Conservation (phyloP, 352 stramenopile species). For the Globisporangium nunn region DNA sequence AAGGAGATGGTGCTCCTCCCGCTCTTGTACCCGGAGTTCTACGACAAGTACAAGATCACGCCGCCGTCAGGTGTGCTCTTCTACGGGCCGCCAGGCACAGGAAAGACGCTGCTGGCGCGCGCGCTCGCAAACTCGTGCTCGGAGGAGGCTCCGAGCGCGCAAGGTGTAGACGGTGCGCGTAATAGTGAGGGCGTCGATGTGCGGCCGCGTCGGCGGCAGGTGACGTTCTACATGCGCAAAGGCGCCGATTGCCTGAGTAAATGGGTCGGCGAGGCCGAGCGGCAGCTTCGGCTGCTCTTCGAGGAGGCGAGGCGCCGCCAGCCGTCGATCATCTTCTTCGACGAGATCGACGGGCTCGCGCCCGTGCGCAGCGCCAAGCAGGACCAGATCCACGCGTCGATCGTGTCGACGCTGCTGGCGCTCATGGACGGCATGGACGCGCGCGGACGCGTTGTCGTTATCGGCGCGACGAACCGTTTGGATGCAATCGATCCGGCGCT, state of each 20-base stretch:
- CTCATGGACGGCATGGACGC: slow-evolving; percentile 90
- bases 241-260: slow-evolving; percentile 88
- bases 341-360: slow-evolving; percentile 91
- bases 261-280: slow-evolving; percentile 90
- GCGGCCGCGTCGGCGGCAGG: slow-evolving; percentile 33
- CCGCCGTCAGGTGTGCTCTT: slow-evolving; percentile 86
- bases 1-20: slow-evolving; percentile 94
- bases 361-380: slow-evolving; percentile 90
- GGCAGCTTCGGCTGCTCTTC: slow-evolving; percentile 87
- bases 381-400: slow-evolving; percentile 91
- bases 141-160: slow-evolving; percentile 24
- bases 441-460: slow-evolving; percentile 92
- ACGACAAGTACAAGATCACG: slow-evolving; percentile 82
- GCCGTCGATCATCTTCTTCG: slow-evolving; percentile 94
- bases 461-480: slow-evolving; percentile 97
- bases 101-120: slow-evolving; percentile 88
- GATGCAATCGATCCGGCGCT: slow-evolving; percentile 94
- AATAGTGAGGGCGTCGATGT: no score
- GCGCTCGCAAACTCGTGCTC: slow-evolving; percentile 87
- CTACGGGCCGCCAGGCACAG: slow-evolving; percentile 88
- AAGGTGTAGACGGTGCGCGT: no score
- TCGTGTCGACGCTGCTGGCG: slow-evolving; percentile 90
- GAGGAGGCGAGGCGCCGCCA: slow-evolving; percentile 87
- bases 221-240: slow-evolving; percentile 94
- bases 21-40: slow-evolving; percentile 90